Evolutionary conservation across 257 asterid species (phyloP).

Genomic region (Plantago elongata): DNA sequence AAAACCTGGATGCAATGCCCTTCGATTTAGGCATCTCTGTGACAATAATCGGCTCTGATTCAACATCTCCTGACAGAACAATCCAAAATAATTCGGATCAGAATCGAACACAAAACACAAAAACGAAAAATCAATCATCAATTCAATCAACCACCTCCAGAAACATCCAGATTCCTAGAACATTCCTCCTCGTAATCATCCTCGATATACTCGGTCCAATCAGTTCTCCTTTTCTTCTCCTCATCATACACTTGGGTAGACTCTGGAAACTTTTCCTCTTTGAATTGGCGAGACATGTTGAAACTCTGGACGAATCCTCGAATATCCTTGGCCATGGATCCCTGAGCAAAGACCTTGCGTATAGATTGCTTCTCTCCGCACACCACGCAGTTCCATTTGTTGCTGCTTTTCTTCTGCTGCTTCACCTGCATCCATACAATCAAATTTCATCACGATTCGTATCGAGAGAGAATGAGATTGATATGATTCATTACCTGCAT

Average conservation of each 20-base stretch:
- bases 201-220: slow-evolving; percentile 75
- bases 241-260: slow-evolving; percentile 9
- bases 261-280: not conserved
- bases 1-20: slow-evolving; percentile 13
- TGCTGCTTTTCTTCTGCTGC: slow-evolving; percentile 93
- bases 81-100: slow-evolving; percentile 19
- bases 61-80: slow-evolving; percentile 46
- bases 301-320: slow-evolving; percentile 76
- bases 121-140: not conserved
- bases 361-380: slow-evolving; percentile 87
- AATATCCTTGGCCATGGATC: slow-evolving; percentile 71
- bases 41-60: slow-evolving; percentile 41
- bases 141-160: slow-evolving; percentile 32
- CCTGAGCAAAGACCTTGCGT: slow-evolving; percentile 53
- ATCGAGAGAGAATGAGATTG: slow-evolving; percentile 4
- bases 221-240: slow-evolving; percentile 48
- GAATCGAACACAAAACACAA: not conserved
- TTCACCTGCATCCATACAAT: slow-evolving; percentile 54
- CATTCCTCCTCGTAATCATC: slow-evolving; percentile 32
- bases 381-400: slow-evolving; percentile 82
- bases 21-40: slow-evolving; percentile 59
- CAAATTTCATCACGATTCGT: not conserved
- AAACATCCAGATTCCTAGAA: slow-evolving; percentile 11
- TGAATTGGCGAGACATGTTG: slow-evolving; percentile 71
- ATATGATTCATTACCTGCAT: slow-evolving; percentile 46